Evolutionary conservation across 306 rosid genomes (phyloP).

Genomic region (Cicer pinnatifidum): DNA sequence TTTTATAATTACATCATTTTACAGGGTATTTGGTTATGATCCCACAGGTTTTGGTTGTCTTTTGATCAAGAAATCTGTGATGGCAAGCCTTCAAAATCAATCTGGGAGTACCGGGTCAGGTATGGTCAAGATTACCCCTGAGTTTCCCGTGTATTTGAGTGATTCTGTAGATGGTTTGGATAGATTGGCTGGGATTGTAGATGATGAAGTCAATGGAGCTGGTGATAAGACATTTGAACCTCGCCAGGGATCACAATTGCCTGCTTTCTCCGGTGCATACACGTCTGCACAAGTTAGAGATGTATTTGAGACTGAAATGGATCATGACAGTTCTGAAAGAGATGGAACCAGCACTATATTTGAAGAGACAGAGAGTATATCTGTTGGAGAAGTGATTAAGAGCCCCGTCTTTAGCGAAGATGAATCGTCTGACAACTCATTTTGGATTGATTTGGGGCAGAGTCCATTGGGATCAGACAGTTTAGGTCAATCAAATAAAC

Average conservation of each 20-base stretch:
- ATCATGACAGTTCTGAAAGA: slow-evolving; percentile 88
- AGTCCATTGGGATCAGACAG: slow-evolving; percentile 87
- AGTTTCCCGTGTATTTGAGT: slow-evolving; percentile 84
- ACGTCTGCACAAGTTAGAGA: slow-evolving; percentile 93
- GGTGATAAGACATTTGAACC: slow-evolving; percentile 65
- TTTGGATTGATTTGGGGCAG: slow-evolving; percentile 96
- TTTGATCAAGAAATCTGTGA: slow-evolving; percentile 88
- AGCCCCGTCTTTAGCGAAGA: slow-evolving; percentile 98
- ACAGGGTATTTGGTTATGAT: slow-evolving; percentile 95
- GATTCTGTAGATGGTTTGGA: slow-evolving; percentile 89
- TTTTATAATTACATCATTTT: slow-evolving; percentile 90
- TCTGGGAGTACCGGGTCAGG: slow-evolving; percentile 92
- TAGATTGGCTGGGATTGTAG: slow-evolving; percentile 66
- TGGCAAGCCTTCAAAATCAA: slow-evolving; percentile 83
- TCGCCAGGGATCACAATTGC: slow-evolving; percentile 72
- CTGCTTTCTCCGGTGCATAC: slow-evolving; percentile 96
- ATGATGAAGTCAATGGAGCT: slow-evolving; percentile 55
- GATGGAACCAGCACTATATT: slow-evolving; percentile 94
- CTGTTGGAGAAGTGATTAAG: slow-evolving; percentile 93
- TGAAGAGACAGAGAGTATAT: slow-evolving; percentile 88
- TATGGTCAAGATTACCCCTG: slow-evolving; percentile 95
- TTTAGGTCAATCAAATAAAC: slow-evolving; percentile 61
- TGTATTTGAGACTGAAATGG: slow-evolving; percentile 92
- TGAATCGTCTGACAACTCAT: slow-evolving; percentile 88
- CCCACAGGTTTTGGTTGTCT: slow-evolving; percentile 99